phyloP scores from a whole-genome alignment of 495 filamentous ascomycete genomes.

The Aspergillus diversus region DNA sequence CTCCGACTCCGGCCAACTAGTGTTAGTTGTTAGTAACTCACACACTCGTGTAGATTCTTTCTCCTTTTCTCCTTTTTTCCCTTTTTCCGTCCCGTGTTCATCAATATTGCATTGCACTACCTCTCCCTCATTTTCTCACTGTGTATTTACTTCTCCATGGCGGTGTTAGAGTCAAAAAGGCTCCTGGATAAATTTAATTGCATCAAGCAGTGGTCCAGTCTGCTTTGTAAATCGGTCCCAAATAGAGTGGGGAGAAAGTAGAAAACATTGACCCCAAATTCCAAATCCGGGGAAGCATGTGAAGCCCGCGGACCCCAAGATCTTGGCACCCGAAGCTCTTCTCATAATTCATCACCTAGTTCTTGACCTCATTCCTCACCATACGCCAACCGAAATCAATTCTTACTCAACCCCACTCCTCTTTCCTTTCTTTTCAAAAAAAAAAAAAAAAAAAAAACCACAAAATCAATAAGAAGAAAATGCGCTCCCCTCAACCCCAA shows the following conservation, averaged over 20 bases:
- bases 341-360: not conserved
- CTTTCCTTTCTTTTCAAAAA: not conserved
- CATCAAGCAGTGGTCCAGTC: not conserved
- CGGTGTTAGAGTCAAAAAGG: not conserved
- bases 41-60: conserved; percentile 22
- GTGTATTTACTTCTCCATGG: conserved; percentile 2
- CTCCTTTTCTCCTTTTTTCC: conserved; percentile 12
- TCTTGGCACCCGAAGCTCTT: conserved; percentile 9
- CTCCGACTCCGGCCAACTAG: conserved; percentile 38
- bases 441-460: not conserved
- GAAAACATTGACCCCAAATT: not conserved
- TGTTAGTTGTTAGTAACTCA: not conserved
- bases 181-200: not conserved
- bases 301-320: conserved; percentile 1
- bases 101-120: conserved; percentile 5
- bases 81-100: not conserved
- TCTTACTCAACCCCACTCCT: no score
- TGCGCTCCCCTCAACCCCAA: conserved; percentile 10
- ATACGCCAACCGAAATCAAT: not conserved
- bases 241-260: not conserved
- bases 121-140: not conserved
- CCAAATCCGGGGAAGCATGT: not conserved
- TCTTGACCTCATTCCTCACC: not conserved
- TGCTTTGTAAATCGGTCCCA: not conserved
- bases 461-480: conserved; percentile 1